A percentile compares a stretch with the other conserved stretches of the same genome.
These are phyloP conservation scores for Mycena galopus DNA, from an alignment of 768 basidiomycete species.

Conservation along the genomic window DNA sequence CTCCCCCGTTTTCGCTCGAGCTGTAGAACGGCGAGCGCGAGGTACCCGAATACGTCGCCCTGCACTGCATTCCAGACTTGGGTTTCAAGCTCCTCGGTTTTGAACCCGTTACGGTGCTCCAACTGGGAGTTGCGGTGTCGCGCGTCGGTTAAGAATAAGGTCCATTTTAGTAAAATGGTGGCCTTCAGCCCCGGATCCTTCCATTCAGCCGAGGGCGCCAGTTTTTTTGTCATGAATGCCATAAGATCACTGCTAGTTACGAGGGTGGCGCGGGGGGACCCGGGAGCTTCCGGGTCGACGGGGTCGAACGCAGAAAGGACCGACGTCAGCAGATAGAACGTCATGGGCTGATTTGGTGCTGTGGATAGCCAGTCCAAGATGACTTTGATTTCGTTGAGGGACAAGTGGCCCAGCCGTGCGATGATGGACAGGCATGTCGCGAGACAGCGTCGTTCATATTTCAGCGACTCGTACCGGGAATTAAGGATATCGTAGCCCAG, in stretches of 20 bases:
- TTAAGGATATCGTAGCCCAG: constrained; percentile 78
- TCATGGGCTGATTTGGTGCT: constrained; percentile 77
- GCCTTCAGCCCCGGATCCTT: constrained; percentile 80
- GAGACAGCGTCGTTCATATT: constrained; percentile 78
- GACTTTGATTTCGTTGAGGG: constrained; percentile 69
- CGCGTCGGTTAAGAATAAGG: constrained; percentile 84
- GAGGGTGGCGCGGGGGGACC: constrained; percentile 60
- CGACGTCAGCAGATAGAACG: constrained; percentile 76
- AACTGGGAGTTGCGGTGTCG: constrained; percentile 76
- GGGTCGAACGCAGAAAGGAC: constrained; percentile 77
- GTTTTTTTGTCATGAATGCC: constrained; percentile 70
- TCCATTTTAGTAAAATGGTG: constrained; percentile 86
- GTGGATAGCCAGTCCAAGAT: constrained; percentile 79
- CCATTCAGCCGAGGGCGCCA: constrained; percentile 70
- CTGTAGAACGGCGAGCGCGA: constrained; percentile 70
- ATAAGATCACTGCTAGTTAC: constrained; percentile 62
- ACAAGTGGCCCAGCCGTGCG: constrained; percentile 72
- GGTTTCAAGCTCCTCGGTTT: constrained; percentile 83
- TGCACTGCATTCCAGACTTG: constrained; percentile 89
- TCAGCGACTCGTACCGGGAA: constrained; percentile 79
- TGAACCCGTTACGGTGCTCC: constrained; percentile 74
- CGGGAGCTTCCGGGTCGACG: constrained; percentile 66
- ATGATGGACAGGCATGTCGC: constrained; percentile 74
- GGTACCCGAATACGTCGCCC: constrained; percentile 83
- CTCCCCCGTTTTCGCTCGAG: constrained; percentile 61